These are phyloP conservation scores for Beta macrorhiza DNA, from an alignment of 179 eudicot species.

Conservation along the genomic window DNA sequence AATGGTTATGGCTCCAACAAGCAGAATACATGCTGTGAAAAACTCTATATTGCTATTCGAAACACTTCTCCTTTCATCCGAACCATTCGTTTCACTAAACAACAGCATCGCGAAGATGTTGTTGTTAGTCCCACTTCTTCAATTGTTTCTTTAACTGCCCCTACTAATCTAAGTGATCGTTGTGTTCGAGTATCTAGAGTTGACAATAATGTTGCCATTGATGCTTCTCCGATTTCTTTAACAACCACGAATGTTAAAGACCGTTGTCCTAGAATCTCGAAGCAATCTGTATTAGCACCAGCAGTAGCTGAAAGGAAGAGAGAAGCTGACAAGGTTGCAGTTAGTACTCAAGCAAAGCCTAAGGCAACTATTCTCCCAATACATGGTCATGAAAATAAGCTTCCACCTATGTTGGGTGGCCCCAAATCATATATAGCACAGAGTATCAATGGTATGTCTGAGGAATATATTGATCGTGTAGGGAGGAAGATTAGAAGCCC, in stretches of 20 bases:
- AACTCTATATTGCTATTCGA: background rate
- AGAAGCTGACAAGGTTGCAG: background rate
- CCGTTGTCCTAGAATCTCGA: slow-evolving; percentile 13
- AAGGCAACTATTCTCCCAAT: slow-evolving; percentile 17
- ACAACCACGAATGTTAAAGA: slow-evolving; percentile 6
- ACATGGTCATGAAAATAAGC: slow-evolving; percentile 19
- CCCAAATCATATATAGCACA: slow-evolving; percentile 8
- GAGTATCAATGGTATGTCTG: slow-evolving; percentile 26
- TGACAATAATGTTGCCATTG: background rate
- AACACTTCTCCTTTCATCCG: slow-evolving; percentile 12
- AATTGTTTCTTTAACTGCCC: slow-evolving; percentile 14
- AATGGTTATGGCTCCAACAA: background rate
- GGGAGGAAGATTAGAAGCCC: slow-evolving; percentile 33
- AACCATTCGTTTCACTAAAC: slow-evolving; percentile 5
- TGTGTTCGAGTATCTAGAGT: slow-evolving; percentile 22
- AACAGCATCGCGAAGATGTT: slow-evolving; percentile 1
- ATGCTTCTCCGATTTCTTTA: background rate
- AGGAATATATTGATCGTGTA: slow-evolving; percentile 31
- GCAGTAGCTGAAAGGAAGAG: slow-evolving; percentile 6
- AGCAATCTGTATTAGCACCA: slow-evolving; percentile 8
- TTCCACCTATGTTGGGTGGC: slow-evolving; percentile 10
- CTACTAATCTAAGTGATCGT: slow-evolving; percentile 16
- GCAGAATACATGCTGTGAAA: slow-evolving; percentile 9
- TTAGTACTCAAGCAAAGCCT: slow-evolving; percentile 10
- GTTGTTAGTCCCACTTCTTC: slow-evolving; percentile 9